phyloP scores from a whole-genome alignment of 768 basidiomycete genomes.

The Glaciozyma martinii region DNA sequence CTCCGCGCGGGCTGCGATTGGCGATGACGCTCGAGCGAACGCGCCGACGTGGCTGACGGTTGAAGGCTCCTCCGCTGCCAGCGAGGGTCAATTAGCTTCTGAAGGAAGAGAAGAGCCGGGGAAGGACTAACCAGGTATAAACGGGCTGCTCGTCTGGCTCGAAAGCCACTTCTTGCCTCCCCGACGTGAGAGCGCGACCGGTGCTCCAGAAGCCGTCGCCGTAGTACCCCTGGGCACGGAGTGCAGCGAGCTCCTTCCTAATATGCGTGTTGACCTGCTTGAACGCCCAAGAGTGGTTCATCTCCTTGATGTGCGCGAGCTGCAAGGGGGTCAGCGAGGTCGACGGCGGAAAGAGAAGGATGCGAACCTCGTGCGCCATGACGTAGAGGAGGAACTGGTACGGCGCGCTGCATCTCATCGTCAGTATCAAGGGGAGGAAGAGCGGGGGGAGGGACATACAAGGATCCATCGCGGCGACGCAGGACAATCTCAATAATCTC shows the following conservation, averaged over 20 bases:
- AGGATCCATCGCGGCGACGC: constrained; percentile 9
- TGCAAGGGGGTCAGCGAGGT: background rate
- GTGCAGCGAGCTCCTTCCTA: background rate
- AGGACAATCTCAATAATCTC: constrained; percentile 23
- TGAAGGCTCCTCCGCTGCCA: background rate
- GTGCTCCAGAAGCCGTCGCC: constrained; percentile 27
- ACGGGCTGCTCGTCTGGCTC: background rate
- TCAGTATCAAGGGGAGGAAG: background rate
- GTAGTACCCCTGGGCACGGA: constrained; percentile 13
- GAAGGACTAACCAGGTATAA: background rate
- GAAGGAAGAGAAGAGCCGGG: background rate
- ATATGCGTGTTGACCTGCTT: constrained; percentile 19
- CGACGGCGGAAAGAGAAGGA: background rate
- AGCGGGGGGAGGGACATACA: background rate
- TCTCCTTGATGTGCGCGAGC: constrained; percentile 9
- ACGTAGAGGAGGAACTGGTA: constrained; percentile 25
- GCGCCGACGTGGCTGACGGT: background rate
- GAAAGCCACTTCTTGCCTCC: background rate
- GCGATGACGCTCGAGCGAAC: background rate
- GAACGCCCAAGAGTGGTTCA: constrained; percentile 18
- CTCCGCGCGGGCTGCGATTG: background rate
- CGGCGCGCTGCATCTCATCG: constrained; percentile 1
- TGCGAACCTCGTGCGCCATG: constrained; percentile 16
- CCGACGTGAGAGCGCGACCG: background rate
- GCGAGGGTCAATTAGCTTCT: background rate